Conservation (phyloP, 805 yeast species). For the Priceomyces carsonii region DNA sequence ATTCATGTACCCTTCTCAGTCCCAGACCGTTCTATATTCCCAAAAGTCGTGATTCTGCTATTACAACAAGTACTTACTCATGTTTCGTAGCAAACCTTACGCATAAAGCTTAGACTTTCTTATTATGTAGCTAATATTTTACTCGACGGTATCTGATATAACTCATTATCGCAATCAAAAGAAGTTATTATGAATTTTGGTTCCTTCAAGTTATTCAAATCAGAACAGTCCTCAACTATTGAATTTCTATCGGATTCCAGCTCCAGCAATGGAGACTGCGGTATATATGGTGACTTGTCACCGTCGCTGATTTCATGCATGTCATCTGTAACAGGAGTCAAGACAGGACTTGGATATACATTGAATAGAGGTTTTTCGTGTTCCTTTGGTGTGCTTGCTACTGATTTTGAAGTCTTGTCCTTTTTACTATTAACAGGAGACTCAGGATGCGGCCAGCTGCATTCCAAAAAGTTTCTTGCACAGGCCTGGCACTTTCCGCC, state of each 20-base stretch:
- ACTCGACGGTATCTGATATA: too few species aligned
- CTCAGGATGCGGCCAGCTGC: slow-evolving; percentile 39
- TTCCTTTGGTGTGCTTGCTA: slow-evolving; percentile 6
- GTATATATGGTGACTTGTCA: slow-evolving; percentile 9
- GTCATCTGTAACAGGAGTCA: slow-evolving; percentile 23
- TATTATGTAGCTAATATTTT: too few species aligned
- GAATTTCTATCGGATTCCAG: neutral
- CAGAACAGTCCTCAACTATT: slow-evolving; percentile 7
- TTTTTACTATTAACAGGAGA: slow-evolving; percentile 5
- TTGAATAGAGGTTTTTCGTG: slow-evolving; percentile 11
- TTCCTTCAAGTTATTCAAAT: too few species aligned
- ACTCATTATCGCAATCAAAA: slow-evolving; percentile 25
- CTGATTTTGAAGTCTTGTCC: neutral
- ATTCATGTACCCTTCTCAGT: too few species aligned
- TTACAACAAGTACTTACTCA: too few species aligned
- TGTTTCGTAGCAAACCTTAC: too few species aligned
- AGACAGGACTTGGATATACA: slow-evolving; percentile 34
- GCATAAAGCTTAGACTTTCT: too few species aligned
- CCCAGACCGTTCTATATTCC: too few species aligned
- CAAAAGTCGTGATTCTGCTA: too few species aligned
- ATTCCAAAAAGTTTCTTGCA: slow-evolving; percentile 43
- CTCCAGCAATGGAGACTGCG: slow-evolving; percentile 1
- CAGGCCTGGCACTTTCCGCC: slow-evolving; percentile 49
- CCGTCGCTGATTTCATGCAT: slow-evolving; percentile 14
- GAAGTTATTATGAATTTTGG: slow-evolving; percentile 36